Evolutionary conservation across 1,284 basidiomycete genomes (phyloP), one percentile per base, ranked within the genome.

Genomic region (Leccinum huronense): DNA sequence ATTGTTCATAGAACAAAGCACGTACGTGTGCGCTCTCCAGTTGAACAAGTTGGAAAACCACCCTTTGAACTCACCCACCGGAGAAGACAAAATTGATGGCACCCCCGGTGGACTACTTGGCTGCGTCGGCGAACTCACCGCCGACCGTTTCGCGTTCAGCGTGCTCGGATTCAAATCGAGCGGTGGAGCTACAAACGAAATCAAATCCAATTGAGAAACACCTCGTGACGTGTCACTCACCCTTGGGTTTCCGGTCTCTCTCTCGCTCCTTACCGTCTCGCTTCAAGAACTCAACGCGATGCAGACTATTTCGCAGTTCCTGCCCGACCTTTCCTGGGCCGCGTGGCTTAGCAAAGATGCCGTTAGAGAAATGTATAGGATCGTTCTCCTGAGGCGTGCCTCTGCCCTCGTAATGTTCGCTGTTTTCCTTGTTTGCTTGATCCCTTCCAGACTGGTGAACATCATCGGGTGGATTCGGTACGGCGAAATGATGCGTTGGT

Each of bases 41-140:
- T 84, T 87, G 79, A 92, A 92, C 40, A 92, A 78, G 69, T 87
- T 91, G 8, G 89, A 89, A 73, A 92, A 90, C 90, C 90, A 92
- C 53, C 89, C 90, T 71, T 89, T 90, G 76, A 91, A 86, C 73
- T 91, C 89, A 65, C 88, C 86, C n/a, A 89, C 86, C n/a, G 77
- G 76, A 13, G 76, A 74, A 10, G 76, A 65, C 16, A 76, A 62
- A 10, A 76, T 75, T 45, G 75, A 73, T 5, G 72, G 66, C 63
- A 73, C 59, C 6, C 61, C 67, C 4, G 74, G 72, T 13, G 76
- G 33, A 23, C 48, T 23, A 42, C 59, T 63, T 14, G 61, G 40
- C 27, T 73, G 72, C 7, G 72, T 70, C 1, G 80, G 78, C 3
- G 80, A 79, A 2, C 76, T 72, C 58, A 83, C 76, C 4, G 76